Conservation (phyloP, 208 protist genomes). For the Entamoeba dispar region DNA sequence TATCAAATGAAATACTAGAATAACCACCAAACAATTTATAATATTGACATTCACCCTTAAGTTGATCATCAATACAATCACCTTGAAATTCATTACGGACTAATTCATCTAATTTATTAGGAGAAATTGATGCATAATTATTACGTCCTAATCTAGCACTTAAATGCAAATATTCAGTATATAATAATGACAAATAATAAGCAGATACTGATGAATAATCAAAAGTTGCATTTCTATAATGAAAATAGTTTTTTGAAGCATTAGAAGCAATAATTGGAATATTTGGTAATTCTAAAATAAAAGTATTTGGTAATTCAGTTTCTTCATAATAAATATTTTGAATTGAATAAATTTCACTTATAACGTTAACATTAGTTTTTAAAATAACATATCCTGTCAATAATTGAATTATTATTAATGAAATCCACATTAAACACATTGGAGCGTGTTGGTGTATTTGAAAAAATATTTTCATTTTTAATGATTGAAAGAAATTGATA, state of each 20-base stretch:
- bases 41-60: not conserved
- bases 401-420: not conserved
- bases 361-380: not conserved
- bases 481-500: not conserved
- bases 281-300: not conserved
- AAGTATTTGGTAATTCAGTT: not conserved
- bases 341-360: not conserved
- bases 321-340: not conserved
- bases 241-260: not conserved
- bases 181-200: not conserved
- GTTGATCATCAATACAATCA: no score
- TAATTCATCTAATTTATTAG: no score
- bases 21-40: not conserved
- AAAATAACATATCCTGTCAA: not conserved
- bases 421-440: not conserved
- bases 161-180: not conserved
- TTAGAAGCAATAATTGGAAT: not conserved
- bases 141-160: not conserved
- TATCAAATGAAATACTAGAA: not conserved
- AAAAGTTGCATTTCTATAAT: not conserved
- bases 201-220: not conserved
- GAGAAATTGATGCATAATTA: not conserved
- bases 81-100: no score
- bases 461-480: not conserved
- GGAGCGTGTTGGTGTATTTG: not conserved